Percentiles rank a stretch among this genome's conserved stretches.
phyloP scores from a whole-genome alignment of 1,139 yeast species.

The Yamadazyma dushanensis region DNA sequence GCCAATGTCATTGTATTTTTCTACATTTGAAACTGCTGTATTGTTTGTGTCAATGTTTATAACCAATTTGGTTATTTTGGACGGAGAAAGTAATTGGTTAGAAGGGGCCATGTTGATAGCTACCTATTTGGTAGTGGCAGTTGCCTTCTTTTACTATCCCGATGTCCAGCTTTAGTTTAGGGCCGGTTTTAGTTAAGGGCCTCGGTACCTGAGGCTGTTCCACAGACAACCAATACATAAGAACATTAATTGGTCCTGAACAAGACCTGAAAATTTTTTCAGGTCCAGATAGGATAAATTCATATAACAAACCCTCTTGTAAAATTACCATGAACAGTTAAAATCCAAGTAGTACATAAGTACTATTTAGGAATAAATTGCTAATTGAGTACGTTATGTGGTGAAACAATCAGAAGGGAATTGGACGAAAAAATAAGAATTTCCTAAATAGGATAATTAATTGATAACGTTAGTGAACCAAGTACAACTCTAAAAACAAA shows the following conservation, averaged over 20 bases:
- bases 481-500: too few species aligned
- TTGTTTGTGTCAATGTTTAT: slow-evolving; percentile 86
- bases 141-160: slow-evolving; percentile 85
- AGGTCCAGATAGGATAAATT: not conserved
- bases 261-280: not conserved
- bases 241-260: not conserved
- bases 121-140: slow-evolving; percentile 80
- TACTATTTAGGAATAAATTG: too few species aligned
- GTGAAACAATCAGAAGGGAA: not conserved
- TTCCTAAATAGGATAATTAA: slow-evolving; percentile 13
- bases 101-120: slow-evolving; percentile 93
- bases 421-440: not conserved
- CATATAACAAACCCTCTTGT: not conserved
- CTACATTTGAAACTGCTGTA: slow-evolving; percentile 91
- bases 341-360: not conserved
- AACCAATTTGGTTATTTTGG: slow-evolving; percentile 81
- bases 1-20: slow-evolving; percentile 90
- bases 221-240: not conserved
- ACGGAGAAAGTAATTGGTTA: slow-evolving; percentile 95
- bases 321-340: not conserved
- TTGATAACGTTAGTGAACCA: too few species aligned
- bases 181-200: too few species aligned
- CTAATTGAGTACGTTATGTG: too few species aligned
- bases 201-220: too few species aligned
- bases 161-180: slow-evolving; percentile 33